Base-by-base conservation (phyloP, 176 grass and related monocot species). In the Rhynchospora tenuis region DNA sequence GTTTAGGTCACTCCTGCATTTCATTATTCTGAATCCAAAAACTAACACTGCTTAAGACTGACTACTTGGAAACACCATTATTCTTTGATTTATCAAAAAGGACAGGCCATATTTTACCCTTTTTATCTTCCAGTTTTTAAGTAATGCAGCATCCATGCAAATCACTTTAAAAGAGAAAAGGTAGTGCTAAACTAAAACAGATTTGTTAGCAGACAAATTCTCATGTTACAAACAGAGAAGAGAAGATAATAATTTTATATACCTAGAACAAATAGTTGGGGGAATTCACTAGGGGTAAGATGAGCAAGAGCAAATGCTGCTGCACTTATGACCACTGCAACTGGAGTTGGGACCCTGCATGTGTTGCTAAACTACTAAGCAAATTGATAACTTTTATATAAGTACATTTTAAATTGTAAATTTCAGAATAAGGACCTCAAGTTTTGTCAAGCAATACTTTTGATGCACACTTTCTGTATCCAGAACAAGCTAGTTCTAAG, bases 281-380 rank as follows among this genome's bases (percentile, higher is more conserved):
- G 93, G 86, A 99, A 95, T 82, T 99, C 88, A 81, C 89, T 93
- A 86, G 93, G 96, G 72, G 93, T 93, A 76, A 99, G 72, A 93
- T 95, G 96, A 83, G 96, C 91, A 73, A 95, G 64, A 46, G 88
- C 89, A 86, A 99, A 99, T 82, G 84, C 33, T 80, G 93, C 93
- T 73, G 96, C 96, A 58, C 88, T 99, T 84, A 92, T 61, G 81
- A 91, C 83, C 71, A 93, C 88, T 64, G 89, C 94, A 81, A 89
- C 76, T 81, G 93, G 93, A 72, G 93, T 99, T 5, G 96, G 91
- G 77, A 99, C 89, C 89, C 93, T 99, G 91, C 79, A 87, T 42
- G 44, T 16, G 81, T 63, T 84, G 15, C 13, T 68, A 67, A 72
- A 13, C 81, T 42, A 33, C 51, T 55, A 84, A 83, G 47, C 26